Conservation (phyloP, 371 early-diverging fungal genomes). For the Vairimorpha apis region DNA sequence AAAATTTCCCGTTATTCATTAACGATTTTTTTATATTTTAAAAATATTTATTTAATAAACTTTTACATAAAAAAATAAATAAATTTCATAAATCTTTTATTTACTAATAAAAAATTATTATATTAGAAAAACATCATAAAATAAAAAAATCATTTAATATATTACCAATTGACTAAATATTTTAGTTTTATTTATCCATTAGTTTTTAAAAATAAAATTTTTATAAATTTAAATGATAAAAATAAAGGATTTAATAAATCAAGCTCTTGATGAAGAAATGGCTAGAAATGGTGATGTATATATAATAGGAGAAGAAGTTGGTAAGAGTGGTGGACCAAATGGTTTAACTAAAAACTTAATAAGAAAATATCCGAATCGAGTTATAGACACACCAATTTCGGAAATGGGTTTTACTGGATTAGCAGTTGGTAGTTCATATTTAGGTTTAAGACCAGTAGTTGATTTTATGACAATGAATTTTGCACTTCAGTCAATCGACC, state of each 20-base stretch:
- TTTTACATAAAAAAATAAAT: too few species aligned
- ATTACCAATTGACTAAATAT: background rate
- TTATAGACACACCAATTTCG: constrained; percentile 96
- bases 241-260: constrained; percentile 92
- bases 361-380: constrained; percentile 86
- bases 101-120: too few species aligned
- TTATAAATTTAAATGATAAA: constrained; percentile 65
- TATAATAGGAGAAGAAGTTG: constrained; percentile 93
- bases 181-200: background rate
- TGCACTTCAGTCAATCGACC: constrained; percentile 98
- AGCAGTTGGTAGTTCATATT: constrained; percentile 87
- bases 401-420: constrained; percentile 97
- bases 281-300: constrained; percentile 76
- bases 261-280: constrained; percentile 95
- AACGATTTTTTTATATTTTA: too few species aligned
- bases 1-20: too few species aligned
- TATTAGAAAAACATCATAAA: too few species aligned
- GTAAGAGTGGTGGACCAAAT: constrained; percentile 94
- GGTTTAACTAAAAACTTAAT: constrained; percentile 92
- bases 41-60: too few species aligned
- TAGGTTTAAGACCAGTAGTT: constrained; percentile 90
- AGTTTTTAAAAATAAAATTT: background rate
- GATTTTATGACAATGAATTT: constrained; percentile 99
- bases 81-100: too few species aligned
- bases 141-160: too few species aligned